Evolutionary conservation across 345 rosid genomes (phyloP).

Genomic region (Microthlaspi erraticum): DNA sequence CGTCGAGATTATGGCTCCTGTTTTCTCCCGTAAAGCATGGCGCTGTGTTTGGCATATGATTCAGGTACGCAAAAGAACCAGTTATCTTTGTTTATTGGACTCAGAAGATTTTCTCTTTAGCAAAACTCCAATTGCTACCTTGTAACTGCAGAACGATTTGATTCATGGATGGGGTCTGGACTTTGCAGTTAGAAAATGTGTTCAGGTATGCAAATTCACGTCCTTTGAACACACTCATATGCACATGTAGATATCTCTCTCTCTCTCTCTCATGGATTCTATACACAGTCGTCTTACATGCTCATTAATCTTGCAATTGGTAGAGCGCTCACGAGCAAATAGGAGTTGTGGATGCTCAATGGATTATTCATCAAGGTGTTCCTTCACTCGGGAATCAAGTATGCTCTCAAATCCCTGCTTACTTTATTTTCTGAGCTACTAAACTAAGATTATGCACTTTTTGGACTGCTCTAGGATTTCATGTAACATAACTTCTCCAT

Average conservation of each 20-base stretch:
- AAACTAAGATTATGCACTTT: background rate
- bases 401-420: constrained; percentile 17
- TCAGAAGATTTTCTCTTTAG: too few relatives aligned
- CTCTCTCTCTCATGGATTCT: constrained; percentile 9
- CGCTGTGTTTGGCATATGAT: constrained; percentile 97
- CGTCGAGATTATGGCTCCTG: constrained; percentile 98
- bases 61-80: constrained; percentile 54
- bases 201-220: constrained; percentile 52
- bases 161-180: constrained; percentile 87
- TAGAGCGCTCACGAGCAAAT: constrained; percentile 72
- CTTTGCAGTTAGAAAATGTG: constrained; percentile 70
- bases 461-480: background rate
- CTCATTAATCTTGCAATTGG: background rate
- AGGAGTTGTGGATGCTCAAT: constrained; percentile 79
- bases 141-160: constrained; percentile 65
- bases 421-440: background rate
- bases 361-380: constrained; percentile 70
- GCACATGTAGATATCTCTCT: constrained; percentile 12
- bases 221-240: background rate
- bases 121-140: background rate
- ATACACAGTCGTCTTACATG: background rate
- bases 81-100: background rate
- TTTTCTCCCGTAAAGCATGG: constrained; percentile 94
- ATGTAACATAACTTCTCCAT: constrained; percentile 5
- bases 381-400: constrained; percentile 81